Percentiles rank a stretch among this genome's conserved stretches.
These are phyloP conservation scores for Taxillus chinensis DNA, from an alignment of 164 flowering plant genomes.

Conservation along the genomic window DNA sequence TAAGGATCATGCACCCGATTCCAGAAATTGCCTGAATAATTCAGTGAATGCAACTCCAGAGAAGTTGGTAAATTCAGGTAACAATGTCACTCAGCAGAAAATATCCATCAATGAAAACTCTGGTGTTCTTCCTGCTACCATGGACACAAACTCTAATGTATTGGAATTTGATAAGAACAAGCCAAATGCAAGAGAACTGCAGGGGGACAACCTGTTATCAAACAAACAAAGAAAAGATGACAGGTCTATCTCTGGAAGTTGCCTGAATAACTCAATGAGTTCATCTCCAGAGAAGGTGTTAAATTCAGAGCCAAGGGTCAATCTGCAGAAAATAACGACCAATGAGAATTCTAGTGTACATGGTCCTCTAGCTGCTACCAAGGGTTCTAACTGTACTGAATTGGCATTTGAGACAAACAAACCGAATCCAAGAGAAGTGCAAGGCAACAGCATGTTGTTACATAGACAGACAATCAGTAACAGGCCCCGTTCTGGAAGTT, in stretches of 20 bases:
- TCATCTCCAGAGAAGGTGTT: constrained; percentile 28
- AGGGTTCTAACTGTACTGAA: constrained; percentile 10
- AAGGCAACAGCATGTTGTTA: constrained; percentile 13
- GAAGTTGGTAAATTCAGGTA: constrained; percentile 27
- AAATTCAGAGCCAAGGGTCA: constrained; percentile 27
- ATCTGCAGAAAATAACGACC: constrained; percentile 26
- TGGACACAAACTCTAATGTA: constrained; percentile 9
- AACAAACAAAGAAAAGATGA: constrained; percentile 16
- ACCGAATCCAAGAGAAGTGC: constrained; percentile 14
- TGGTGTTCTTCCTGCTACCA: constrained; percentile 13
- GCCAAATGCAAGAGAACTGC: constrained; percentile 14
- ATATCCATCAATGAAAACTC: constrained; percentile 31
- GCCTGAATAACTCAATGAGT: constrained; percentile 13
- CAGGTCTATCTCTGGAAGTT: constrained; percentile 13
- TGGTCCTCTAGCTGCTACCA: constrained; percentile 15
- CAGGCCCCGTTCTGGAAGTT: constrained; percentile 13
- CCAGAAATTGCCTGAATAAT: constrained; percentile 12
- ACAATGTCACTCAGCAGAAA: constrained; percentile 34
- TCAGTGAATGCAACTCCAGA: constrained; percentile 25
- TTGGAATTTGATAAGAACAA: constrained; percentile 16
- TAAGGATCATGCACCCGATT: constrained; percentile 16
- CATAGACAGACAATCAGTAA: constrained; percentile 15
- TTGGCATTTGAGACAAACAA: constrained; percentile 16
- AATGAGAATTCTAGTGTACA: constrained; percentile 31
- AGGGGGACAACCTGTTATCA: constrained; percentile 13